phyloP scores from a whole-genome alignment of 768 basidiomycete genomes.

The Mrakia gelida region DNA sequence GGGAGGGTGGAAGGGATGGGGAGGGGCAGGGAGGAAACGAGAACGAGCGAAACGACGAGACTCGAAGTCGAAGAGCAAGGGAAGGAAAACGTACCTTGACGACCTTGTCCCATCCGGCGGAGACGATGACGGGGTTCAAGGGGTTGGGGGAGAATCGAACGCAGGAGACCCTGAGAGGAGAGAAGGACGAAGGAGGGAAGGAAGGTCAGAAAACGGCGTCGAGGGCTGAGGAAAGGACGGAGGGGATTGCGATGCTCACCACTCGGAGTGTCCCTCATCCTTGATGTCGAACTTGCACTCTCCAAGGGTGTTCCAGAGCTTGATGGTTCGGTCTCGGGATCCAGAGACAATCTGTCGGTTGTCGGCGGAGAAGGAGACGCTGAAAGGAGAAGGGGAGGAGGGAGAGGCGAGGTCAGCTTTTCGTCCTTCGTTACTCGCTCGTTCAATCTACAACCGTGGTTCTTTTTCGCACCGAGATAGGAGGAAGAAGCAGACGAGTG shows the following conservation, averaged over 20 bases:
- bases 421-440: neutral
- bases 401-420: neutral
- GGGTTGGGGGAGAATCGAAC: slow-evolving; percentile 99
- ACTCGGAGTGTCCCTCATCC: slow-evolving; percentile 96
- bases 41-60: slow-evolving; percentile 6
- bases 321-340: slow-evolving; percentile 93
- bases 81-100: slow-evolving; percentile 74
- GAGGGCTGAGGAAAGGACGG: neutral
- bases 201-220: neutral
- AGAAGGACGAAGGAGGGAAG: neutral
- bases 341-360: slow-evolving; percentile 99
- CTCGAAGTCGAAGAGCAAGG: slow-evolving; percentile 7
- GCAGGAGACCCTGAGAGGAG: slow-evolving; percentile 64
- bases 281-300: slow-evolving; percentile 99
- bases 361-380: slow-evolving; percentile 97
- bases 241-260: slow-evolving; percentile 47
- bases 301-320: slow-evolving; percentile 99
- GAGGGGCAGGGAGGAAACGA: slow-evolving; percentile 14
- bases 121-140: slow-evolving; percentile 95
- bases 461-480: no score
- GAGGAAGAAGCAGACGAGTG: no score
- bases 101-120: slow-evolving; percentile 99
- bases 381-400: neutral
- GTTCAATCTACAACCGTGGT: neutral
- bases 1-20: slow-evolving; percentile 8